Evolutionary conservation across 2,329 filamentous ascomycete genomes (phyloP).

Genomic region (Claviceps pazoutovae): DNA sequence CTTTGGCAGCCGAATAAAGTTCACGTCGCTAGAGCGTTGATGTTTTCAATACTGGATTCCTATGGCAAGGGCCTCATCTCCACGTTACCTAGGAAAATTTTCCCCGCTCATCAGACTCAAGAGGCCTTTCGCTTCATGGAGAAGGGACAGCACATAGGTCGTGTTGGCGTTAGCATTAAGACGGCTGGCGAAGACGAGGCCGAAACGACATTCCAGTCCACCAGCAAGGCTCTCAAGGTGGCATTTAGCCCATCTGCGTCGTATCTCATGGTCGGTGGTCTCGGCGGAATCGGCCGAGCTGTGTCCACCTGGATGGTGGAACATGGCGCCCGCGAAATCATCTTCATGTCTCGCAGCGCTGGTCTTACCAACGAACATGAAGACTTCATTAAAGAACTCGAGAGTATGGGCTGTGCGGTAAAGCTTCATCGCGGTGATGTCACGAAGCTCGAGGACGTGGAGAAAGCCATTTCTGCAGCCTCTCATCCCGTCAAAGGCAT

Average conservation of each 20-base stretch:
- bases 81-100: not conserved
- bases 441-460: conserved; percentile 4
- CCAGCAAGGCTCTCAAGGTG: not conserved
- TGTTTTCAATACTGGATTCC: not conserved
- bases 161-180: not conserved
- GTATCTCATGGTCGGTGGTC: conserved; percentile 11
- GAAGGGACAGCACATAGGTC: not conserved
- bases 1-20: not conserved
- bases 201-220: not conserved
- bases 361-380: not conserved
- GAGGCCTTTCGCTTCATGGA: not conserved
- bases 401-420: conserved; percentile 7
- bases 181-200: not conserved
- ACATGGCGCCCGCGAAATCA: conserved; percentile 15
- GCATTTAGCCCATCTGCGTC: conserved; percentile 5
- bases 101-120: not conserved
- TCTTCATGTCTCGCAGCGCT: conserved; percentile 10
- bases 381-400: conserved; percentile 10
- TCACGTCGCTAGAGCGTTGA: not conserved
- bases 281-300: conserved; percentile 9
- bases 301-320: conserved; percentile 9
- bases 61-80: not conserved
- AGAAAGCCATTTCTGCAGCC: not conserved
- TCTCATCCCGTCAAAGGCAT: conserved; percentile 18
- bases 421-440: conserved; percentile 10